phyloP scores from a whole-genome alignment of 2,329 filamentous ascomycete genomes.

The Cryphonectria nitschkei region DNA sequence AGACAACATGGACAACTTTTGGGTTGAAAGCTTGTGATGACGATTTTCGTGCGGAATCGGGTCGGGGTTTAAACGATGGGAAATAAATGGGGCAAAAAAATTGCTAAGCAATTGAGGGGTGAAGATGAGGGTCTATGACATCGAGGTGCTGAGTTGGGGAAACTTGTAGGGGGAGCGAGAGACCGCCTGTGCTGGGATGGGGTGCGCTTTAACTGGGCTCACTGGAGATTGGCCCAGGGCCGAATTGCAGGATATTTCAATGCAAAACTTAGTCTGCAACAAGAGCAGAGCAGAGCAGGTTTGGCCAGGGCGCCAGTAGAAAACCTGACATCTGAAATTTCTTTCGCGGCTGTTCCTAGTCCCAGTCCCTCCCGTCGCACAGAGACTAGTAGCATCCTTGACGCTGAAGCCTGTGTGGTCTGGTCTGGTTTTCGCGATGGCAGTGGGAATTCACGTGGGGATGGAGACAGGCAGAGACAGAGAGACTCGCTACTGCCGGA shows the following conservation, averaged over 20 bases:
- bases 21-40: conserved; percentile 31
- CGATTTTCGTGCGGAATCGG: conserved; percentile 29
- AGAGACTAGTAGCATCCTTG: conserved; percentile 21
- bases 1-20: conserved; percentile 26
- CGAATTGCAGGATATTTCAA: conserved; percentile 28
- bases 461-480: neutral
- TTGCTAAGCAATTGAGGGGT: conserved; percentile 30
- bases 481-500: conserved; percentile 13
- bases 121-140: conserved; percentile 23
- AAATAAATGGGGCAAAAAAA: conserved; percentile 25
- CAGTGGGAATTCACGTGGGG: conserved; percentile 25
- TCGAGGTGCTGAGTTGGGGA: conserved; percentile 27
- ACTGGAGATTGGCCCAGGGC: conserved; percentile 21
- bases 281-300: neutral
- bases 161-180: conserved; percentile 23
- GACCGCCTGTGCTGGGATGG: conserved; percentile 11
- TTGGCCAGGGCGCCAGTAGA: conserved; percentile 15
- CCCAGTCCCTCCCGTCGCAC: conserved; percentile 8
- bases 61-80: conserved; percentile 29
- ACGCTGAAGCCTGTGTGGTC: conserved; percentile 17
- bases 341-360: conserved; percentile 15
- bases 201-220: conserved; percentile 2
- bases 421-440: conserved; percentile 9
- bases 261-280: conserved; percentile 27
- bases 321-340: conserved; percentile 14